Percentiles rank a stretch among this genome's conserved stretches.
Evolutionary conservation across 257 asterid species (phyloP).

Genomic region (Solanum tarapatanum): DNA sequence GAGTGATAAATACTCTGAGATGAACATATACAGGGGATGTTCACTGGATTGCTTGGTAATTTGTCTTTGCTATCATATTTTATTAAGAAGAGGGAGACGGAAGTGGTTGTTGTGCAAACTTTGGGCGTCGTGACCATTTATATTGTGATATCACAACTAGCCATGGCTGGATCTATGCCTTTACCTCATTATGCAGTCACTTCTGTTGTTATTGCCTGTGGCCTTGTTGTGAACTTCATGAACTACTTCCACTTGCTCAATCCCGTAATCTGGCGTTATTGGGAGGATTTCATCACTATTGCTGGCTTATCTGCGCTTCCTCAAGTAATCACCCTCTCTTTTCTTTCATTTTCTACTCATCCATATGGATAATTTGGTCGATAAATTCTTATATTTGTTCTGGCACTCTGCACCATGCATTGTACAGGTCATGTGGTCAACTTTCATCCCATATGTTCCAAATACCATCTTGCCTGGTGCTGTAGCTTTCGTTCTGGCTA

Average conservation of each 20-base stretch:
- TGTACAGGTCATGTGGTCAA: constrained; percentile 94
- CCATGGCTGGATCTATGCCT: constrained; percentile 97
- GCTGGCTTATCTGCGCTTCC: constrained; percentile 85
- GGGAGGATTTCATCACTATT: constrained; percentile 90
- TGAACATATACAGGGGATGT: constrained; percentile 63
- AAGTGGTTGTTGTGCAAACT: constrained; percentile 76
- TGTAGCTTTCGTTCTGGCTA: constrained; percentile 38
- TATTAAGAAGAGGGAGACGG: constrained; percentile 80
- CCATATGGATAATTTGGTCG: too few relatives aligned
- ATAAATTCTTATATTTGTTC: neutral
- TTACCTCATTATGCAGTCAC: constrained; percentile 68
- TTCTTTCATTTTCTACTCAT: neutral
- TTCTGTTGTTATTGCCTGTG: constrained; percentile 65
- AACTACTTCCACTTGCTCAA: constrained; percentile 58
- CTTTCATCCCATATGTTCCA: constrained; percentile 82
- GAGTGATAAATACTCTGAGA: neutral
- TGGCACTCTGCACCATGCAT: neutral
- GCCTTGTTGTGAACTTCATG: constrained; percentile 60
- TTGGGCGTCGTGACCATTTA: constrained; percentile 75
- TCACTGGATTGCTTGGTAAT: constrained; percentile 96
- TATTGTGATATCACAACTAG: constrained; percentile 74
- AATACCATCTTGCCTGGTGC: constrained; percentile 74
- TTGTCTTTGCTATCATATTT: constrained; percentile 78
- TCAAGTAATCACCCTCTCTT: constrained; percentile 37
- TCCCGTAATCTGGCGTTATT: constrained; percentile 57